These are phyloP conservation scores for Streptanthus diversifolius DNA, from an alignment of 345 rosid genomes.

Conservation along the genomic window DNA sequence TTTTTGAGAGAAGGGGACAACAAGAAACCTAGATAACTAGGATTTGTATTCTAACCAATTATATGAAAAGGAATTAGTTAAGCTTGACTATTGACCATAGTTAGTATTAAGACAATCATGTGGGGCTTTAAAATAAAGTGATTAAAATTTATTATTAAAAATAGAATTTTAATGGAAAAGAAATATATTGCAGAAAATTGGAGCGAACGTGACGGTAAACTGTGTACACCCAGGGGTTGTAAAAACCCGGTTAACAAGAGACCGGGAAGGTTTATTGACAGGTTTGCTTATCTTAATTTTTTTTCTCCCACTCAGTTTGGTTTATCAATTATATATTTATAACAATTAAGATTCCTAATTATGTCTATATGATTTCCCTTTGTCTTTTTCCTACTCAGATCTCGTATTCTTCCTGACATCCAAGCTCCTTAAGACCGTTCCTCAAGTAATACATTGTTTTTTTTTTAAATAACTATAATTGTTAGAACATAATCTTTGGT, in stretches of 20 bases:
- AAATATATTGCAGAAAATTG: slow-evolving; percentile 54
- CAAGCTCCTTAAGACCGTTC: slow-evolving; percentile 79
- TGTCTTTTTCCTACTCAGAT: slow-evolving; percentile 47
- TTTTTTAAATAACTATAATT: neutral
- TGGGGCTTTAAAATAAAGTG: slow-evolving; percentile 15
- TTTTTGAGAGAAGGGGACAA: neutral
- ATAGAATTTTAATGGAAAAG: neutral
- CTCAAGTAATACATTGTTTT: slow-evolving; percentile 53
- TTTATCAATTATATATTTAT: neutral
- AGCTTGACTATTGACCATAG: slow-evolving; percentile 28
- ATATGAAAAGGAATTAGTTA: slow-evolving; percentile 10
- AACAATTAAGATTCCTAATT: slow-evolving; percentile 7
- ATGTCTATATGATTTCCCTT: slow-evolving; percentile 2
- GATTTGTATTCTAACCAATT: slow-evolving; percentile 19
- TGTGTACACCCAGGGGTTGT: slow-evolving; percentile 97
- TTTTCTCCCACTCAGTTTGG: neutral
- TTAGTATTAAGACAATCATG: slow-evolving; percentile 27
- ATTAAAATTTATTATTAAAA: neutral
- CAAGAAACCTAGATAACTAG: slow-evolving; percentile 26
- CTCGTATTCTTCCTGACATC: slow-evolving; percentile 76
- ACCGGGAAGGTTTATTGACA: slow-evolving; percentile 81
- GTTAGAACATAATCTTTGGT: slow-evolving; percentile 12
- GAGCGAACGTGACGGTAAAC: slow-evolving; percentile 77
- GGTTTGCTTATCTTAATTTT: slow-evolving; percentile 39
- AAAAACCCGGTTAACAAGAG: slow-evolving; percentile 84